A percentile compares a stretch with the other conserved stretches of the same genome.
phyloP scores from a whole-genome alignment of 768 basidiomycete genomes.

The Boletus pseudo-olivaceus region DNA sequence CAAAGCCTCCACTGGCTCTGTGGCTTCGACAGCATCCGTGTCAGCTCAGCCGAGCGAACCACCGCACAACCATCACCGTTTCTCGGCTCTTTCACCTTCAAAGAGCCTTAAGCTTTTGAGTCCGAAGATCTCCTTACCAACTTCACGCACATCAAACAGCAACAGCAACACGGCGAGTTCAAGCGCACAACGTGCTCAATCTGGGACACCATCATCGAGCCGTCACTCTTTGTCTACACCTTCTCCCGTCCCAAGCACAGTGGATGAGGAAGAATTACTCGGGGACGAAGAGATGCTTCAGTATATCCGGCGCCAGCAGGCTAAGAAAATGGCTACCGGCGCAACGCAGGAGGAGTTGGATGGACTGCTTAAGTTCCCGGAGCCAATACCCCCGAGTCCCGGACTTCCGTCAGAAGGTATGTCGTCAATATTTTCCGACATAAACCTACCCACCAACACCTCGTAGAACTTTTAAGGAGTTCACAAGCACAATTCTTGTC shows the following conservation, averaged over 20 bases:
- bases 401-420: constrained; percentile 69
- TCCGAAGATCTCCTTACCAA: constrained; percentile 68
- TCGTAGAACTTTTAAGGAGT: constrained; percentile 61
- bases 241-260: constrained; percentile 72
- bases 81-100: constrained; percentile 82
- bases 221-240: constrained; percentile 79
- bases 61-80: constrained; percentile 53
- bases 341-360: constrained; percentile 86
- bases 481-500: constrained; percentile 70
- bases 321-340: constrained; percentile 80
- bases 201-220: constrained; percentile 64
- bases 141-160: constrained; percentile 49
- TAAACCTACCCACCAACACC: constrained; percentile 6
- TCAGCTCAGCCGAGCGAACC: constrained; percentile 41
- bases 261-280: constrained; percentile 82
- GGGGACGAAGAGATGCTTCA: constrained; percentile 98
- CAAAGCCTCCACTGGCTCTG: constrained; percentile 80
- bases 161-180: constrained; percentile 35
- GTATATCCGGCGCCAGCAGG: constrained; percentile 87
- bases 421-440: constrained; percentile 24
- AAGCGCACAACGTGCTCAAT: constrained; percentile 46
- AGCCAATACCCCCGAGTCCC: constrained; percentile 70
- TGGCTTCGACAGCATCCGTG: constrained; percentile 61
- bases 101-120: constrained; percentile 78
- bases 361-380: constrained; percentile 87